Evolutionary conservation across 2,329 filamentous ascomycete genomes (phyloP).

Genomic region (Elsinoe perseae): DNA sequence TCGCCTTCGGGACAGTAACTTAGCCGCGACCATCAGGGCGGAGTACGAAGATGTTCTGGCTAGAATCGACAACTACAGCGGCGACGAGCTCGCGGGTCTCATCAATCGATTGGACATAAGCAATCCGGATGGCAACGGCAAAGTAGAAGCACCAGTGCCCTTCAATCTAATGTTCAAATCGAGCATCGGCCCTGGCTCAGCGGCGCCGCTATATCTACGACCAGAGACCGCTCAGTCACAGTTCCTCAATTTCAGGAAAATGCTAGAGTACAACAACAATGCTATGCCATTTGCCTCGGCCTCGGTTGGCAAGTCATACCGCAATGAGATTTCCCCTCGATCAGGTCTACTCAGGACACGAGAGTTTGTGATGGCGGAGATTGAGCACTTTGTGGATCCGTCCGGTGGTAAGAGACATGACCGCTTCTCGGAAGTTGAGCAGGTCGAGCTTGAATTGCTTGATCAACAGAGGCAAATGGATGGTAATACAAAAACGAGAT

Average conservation of each 20-base stretch:
- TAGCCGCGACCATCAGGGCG: conserved; percentile 77
- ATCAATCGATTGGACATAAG: conserved; percentile 87
- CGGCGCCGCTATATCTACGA: conserved; percentile 74
- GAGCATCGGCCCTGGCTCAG: conserved; percentile 83
- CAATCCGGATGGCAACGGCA: conserved; percentile 71
- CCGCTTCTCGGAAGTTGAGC: conserved; percentile 76
- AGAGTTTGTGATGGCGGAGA: conserved; percentile 98
- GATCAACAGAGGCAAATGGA: conserved; percentile 77
- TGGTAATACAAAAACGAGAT: conserved; percentile 69
- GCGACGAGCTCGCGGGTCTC: conserved; percentile 72
- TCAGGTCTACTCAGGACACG: conserved; percentile 86
- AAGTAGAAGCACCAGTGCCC: conserved; percentile 70
- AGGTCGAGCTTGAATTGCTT: conserved; percentile 75
- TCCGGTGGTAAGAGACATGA: conserved; percentile 88
- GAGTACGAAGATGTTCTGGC: conserved; percentile 65
- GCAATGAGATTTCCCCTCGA: conserved; percentile 94
- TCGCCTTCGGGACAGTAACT: conserved; percentile 70
- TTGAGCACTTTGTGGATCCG: conserved; percentile 96
- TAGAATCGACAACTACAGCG: conserved; percentile 90
- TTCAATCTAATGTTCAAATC: conserved; percentile 99
- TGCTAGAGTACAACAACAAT: conserved; percentile 92
- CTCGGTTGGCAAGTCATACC: conserved; percentile 94
- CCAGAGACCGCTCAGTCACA: conserved; percentile 97
- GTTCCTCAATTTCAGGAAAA: conserved; percentile 93
- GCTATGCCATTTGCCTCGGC: conserved; percentile 96